Base-by-base conservation (phyloP, 2,329 filamentous ascomycete genomes). In the Daldinia eschscholtzii region DNA sequence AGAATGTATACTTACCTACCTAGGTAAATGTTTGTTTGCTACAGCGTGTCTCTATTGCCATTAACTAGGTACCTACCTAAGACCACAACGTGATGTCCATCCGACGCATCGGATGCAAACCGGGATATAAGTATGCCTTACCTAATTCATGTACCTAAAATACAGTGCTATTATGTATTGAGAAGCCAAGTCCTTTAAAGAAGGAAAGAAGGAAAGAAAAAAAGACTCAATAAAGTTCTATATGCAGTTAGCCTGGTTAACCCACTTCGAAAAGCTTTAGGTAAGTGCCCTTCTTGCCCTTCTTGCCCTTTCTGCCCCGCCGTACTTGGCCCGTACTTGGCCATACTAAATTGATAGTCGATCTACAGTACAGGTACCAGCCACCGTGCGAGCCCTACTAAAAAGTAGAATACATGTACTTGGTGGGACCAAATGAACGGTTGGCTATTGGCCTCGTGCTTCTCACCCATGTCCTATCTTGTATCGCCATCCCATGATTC, bases 401-500 rank as follows among this genome's bases (percentile, higher is more conserved):
- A 12, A 46, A 28, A 48, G 20, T 23, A 52, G 33, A 35, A 9
- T 9, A 35, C 33, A 42, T 18, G 33, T 35, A 52, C 13, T 52
- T 52, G 33, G 46, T 52, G 46, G 46, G 5, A 48, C 64, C 23
- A 30, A 64, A 62, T 61, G 4, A 56, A 35, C 66, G 71, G 68
- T 64, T 70, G 68, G 62, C 61, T 61, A 73, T 72, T 72, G 70
- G 70, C 70, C 68, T 67, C 62, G 66, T 64, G 59, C 48, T 68
- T 59, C 53, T 48, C 53, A 63, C 70, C 65, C 61, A 62, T 63
- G 61, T 61, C 67, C 59, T 55, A 55, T 66, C 63, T 65, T 67
- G 61, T 73, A 67, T 73, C 59, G 60, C 64, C 68, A 66, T 68
- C 70, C 71, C 73, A 72, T 67, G 72, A 70, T 72, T 65, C 69